Base-by-base conservation (phyloP, 2,329 filamentous ascomycete species). In the Cadophora malorum region DNA sequence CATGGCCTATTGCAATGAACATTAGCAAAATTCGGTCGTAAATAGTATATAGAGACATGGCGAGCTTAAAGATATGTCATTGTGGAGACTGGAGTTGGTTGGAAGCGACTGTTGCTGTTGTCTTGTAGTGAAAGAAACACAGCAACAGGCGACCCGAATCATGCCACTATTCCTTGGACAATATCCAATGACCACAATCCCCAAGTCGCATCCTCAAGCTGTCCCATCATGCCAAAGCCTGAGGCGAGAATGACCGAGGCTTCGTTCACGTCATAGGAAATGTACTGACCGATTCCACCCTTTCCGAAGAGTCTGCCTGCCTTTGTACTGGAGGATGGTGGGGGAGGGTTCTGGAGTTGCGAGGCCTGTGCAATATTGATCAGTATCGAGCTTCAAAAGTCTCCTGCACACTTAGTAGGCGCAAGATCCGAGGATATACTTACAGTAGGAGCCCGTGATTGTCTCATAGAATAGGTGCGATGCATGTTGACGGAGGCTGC, bases 381-480 rank as follows among this genome's bases (percentile, higher is more conserved):
- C 25, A 68, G 67, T 28, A 58, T 35, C 35, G 3, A n/a, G 58
- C 47, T 28, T 31, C 19, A 0, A 23, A 16, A 31, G n/a, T 58
- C 21, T 50, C 14, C 35, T 52, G 3, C 58, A 23, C 23, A 21
- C n/a, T 25, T 28, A 31, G 38, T n/a, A 49, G 38, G 4, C 55
- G 28, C 14, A 33, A 53, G 59, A 47, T 52, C 47, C 31, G 59
- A 53, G 63, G 65, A 65, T 68, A 56, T 45, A 86, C 78, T 96
- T 78, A 96, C 96, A 74, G 96, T 99, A 60, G 96, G 96, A 81
- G 93, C 93, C 86, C 96, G 91, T 82, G 92, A 91, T 83, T 96
- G 92, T 90, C 96, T 94, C 96, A 97, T 97, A 77, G 94, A 97
- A 81, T 98, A 99, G 74, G 96, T 97, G 81, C 95, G 94, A 88